Evolutionary conservation across 2,329 filamentous ascomycete genomes (phyloP), one percentile per base, ranked within the genome.

Genomic region (Fusarium devonianum): DNA sequence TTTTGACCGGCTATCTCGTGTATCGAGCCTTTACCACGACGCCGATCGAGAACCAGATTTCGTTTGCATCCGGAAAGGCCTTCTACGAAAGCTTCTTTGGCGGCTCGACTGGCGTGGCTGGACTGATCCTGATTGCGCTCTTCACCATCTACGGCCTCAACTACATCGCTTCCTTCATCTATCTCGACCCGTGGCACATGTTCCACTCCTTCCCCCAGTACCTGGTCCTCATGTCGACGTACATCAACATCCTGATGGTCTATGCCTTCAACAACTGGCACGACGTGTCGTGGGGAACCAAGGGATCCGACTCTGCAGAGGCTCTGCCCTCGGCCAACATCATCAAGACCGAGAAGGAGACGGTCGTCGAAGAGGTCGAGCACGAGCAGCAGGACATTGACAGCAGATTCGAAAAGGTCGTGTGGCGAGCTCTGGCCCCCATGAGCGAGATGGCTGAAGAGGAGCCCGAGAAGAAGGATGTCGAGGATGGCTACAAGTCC

Each of bases 251-350:
- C 3, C 52, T 63, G 7, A 63, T 63, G 60, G 60, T 63, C 5
- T 63, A 63, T 26, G 60, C 60, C 42, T 63, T 63, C 16, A 63
- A 63, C 47, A 63, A 63, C 37, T 63, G 60, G 60, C 60, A 63
- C 34, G 60, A 63, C 1, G 60, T 63, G 1, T 63, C 60, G 0
- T 63, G 60, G 60, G 60, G 60, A 38, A 63, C 60, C 7, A 63
- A 63, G 47, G 60, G 60, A 9, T 63, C 60, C 2, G 60, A 63
- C 19, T 30, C 53, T 0, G 52, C 60, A 1, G 60, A 62, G 23
- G 51, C 51, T 6, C 22, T 63, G 32, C 60, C 60, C 3, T 63
- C 60, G 8, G 60, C 60, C 22, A 58, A 38, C 18, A 45, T 63
- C 4, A 44, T 59, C 6, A 63, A 62, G 44, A 43, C 37, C 9